Conservation (phyloP, 2,329 filamentous ascomycete genomes). For the Biscogniauxia marginata region DNA sequence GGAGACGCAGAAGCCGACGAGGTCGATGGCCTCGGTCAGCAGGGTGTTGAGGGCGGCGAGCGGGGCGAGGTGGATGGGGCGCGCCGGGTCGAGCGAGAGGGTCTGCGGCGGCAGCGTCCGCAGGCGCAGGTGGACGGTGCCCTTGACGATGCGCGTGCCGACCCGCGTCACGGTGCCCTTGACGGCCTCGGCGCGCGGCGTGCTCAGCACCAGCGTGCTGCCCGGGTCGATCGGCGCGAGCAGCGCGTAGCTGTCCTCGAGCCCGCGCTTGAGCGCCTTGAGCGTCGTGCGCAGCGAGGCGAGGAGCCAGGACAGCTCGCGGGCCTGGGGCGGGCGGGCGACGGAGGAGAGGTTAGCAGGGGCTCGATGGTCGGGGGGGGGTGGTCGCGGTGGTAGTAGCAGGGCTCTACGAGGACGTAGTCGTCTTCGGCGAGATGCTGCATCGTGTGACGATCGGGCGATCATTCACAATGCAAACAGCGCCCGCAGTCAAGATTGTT, state of each 20-base stretch:
- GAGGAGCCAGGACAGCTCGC: conserved; percentile 57
- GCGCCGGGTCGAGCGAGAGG: conserved; percentile 46
- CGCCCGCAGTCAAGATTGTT: no score
- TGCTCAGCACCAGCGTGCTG: conserved; percentile 86
- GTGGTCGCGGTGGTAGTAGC: conserved; percentile 2
- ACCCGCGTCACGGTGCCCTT: conserved; percentile 91
- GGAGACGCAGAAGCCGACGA: conserved; percentile 74
- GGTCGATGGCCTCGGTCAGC: conserved; percentile 79
- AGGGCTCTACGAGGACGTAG: conserved; percentile 23
- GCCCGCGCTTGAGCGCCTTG: conserved; percentile 57
- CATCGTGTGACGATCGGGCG: no score
- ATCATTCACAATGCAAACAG: no score
- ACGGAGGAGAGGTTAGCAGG: background rate
- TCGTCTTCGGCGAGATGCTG: conserved; percentile 32
- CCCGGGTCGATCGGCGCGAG: conserved; percentile 82
- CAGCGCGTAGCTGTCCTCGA: conserved; percentile 85
- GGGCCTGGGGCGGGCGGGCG: conserved; percentile 25
- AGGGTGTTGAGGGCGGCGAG: conserved; percentile 71
- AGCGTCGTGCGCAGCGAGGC: conserved; percentile 49
- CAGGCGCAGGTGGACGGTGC: conserved; percentile 75
- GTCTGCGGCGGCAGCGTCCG: conserved; percentile 60
- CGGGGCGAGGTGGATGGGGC: conserved; percentile 62
- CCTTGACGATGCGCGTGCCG: conserved; percentile 88
- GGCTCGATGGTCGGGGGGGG: conserved; percentile 2
- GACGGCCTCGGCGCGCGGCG: conserved; percentile 80